A percentile compares a stretch with the other conserved stretches of the same genome.
phyloP scores from a whole-genome alignment of 2,329 filamentous ascomycete species.

The Gnomoniopsis sp. region DNA sequence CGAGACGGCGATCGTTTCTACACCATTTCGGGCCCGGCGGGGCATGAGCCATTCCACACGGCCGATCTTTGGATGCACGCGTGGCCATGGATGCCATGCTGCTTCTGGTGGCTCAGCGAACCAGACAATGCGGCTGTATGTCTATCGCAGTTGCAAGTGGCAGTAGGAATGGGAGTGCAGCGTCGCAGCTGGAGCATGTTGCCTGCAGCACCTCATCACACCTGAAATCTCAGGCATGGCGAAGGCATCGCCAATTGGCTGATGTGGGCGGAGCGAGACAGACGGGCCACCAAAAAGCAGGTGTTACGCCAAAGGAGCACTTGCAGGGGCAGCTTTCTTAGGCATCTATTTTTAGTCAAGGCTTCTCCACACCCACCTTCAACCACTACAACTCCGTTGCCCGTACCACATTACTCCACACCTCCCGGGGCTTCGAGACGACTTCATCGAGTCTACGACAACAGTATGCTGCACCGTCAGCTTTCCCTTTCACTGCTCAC shows the following conservation, averaged over 20 bases:
- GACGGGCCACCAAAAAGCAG: neutral
- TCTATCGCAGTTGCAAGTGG: neutral
- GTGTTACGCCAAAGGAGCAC: neutral
- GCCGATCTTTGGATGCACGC: neutral
- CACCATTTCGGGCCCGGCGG: neutral
- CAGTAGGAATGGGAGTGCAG: neutral
- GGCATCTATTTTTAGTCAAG: slow-evolving; percentile 9
- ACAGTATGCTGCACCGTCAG: no score
- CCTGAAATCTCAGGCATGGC: slow-evolving; percentile 11
- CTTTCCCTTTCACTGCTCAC: no score
- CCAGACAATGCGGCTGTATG: neutral
- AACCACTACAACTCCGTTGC: neutral
- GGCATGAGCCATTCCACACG: neutral
- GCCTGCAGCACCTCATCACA: neutral
- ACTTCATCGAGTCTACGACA: no score
- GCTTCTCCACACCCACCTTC: neutral
- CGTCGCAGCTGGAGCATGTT: neutral
- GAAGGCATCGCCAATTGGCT: slow-evolving; percentile 8
- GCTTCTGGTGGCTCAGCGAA: neutral
- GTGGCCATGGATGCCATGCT: neutral
- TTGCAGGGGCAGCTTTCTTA: no score
- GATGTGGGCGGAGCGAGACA: slow-evolving; percentile 3
- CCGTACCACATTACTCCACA: neutral
- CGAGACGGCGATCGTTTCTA: neutral
- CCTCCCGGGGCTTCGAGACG: neutral